Evolutionary conservation across 2,329 filamentous ascomycete species (phyloP).

Genomic region (Ophiostoma quercus): DNA sequence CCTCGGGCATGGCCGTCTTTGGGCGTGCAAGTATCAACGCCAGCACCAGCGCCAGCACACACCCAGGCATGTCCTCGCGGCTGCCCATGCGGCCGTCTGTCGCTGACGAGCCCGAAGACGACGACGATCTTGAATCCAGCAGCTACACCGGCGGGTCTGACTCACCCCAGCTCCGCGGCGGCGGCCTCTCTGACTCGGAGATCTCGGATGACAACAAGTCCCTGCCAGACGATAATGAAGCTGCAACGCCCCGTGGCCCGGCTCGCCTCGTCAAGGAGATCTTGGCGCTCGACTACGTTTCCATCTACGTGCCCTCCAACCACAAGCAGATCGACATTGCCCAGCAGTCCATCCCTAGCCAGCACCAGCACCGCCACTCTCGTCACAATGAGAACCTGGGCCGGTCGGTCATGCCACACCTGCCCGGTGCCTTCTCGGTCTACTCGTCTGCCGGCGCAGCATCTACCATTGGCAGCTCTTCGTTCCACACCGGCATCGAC

Average conservation of each 20-base stretch:
- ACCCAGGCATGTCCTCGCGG: neutral
- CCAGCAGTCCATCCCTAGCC: neutral
- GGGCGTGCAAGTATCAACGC: neutral
- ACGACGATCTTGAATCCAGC: neutral
- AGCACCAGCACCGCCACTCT: neutral
- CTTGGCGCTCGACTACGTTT: constrained; percentile 46
- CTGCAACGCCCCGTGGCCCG: constrained; percentile 48
- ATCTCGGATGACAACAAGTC: constrained; percentile 20
- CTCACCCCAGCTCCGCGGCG: constrained; percentile 11
- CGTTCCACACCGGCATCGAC: constrained; percentile 24
- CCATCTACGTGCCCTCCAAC: constrained; percentile 50
- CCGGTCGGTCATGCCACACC: constrained; percentile 44
- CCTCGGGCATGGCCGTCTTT: constrained; percentile 7
- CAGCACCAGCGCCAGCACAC: neutral
- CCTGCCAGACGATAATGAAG: constrained; percentile 41
- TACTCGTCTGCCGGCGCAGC: constrained; percentile 31
- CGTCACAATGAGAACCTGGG: constrained; percentile 29
- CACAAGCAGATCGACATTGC: constrained; percentile 42
- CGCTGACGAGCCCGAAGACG: neutral
- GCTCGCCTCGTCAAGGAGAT: constrained; percentile 54
- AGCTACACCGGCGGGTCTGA: constrained; percentile 4
- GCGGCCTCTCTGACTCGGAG: neutral
- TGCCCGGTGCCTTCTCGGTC: constrained; percentile 59
- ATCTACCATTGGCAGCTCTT: constrained; percentile 12
- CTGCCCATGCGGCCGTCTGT: neutral